Evolutionary conservation across 495 filamentous ascomycete species (phyloP).

Genomic region (Trichocladium uniseriatum): DNA sequence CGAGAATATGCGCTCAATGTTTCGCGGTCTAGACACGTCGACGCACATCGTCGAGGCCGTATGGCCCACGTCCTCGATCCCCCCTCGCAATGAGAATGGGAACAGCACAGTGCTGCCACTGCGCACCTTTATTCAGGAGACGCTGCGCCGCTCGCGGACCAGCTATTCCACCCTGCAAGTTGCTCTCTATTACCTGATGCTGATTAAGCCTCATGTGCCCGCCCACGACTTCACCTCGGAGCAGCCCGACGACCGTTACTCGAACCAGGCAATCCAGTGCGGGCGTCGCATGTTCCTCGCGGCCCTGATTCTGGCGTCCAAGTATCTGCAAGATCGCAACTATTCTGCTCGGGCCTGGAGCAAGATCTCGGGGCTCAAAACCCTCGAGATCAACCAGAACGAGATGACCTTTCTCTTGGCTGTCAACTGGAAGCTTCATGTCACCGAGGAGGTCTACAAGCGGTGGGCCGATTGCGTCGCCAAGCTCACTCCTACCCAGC

Average conservation of each 20-base stretch:
- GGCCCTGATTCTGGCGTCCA: conserved; percentile 85
- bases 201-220: conserved; percentile 87
- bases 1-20: conserved; percentile 22
- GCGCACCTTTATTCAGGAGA: conserved; percentile 94
- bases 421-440: conserved; percentile 90
- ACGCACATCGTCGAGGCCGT: conserved; percentile 96
- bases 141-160: conserved; percentile 83
- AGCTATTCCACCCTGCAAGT: conserved; percentile 97
- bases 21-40: conserved; percentile 63
- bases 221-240: conserved; percentile 75
- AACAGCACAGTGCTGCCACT: conserved; percentile 72
- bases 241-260: conserved; percentile 64
- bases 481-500: conserved; percentile 64
- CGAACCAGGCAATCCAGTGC: conserved; percentile 80
- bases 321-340: conserved; percentile 96
- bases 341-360: conserved; percentile 97
- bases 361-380: conserved; percentile 90
- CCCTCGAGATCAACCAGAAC: conserved; percentile 88
- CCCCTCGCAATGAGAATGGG: conserved; percentile 47
- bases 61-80: conserved; percentile 72
- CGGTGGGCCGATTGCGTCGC: conserved; percentile 88
- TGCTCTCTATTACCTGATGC: conserved; percentile 88
- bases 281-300: conserved; percentile 96
- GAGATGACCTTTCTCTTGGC: conserved; percentile 87
- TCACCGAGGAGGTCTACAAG: conserved; percentile 78